Conservation (phyloP, 1,284 basidiomycete species). For the Vanrija pseudolonga region DNA sequence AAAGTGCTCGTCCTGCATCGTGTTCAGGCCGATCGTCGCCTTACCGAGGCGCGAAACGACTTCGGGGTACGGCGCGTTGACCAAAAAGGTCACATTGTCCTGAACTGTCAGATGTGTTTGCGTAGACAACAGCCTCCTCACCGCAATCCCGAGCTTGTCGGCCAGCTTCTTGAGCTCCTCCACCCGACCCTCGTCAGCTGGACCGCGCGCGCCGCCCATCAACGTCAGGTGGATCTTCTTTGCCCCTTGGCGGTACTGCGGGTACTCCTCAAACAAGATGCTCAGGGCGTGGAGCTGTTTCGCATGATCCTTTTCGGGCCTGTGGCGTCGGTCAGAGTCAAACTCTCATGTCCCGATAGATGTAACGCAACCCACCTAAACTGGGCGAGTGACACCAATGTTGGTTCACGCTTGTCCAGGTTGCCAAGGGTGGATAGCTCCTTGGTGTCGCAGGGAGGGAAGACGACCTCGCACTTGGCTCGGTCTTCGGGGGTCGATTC, state of each 20-base stretch:
- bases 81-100: slow-evolving; percentile 69
- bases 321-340: slow-evolving; percentile 8
- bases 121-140: slow-evolving; percentile 44
- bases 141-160: slow-evolving; percentile 62
- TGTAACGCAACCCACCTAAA: slow-evolving; percentile 61
- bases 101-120: slow-evolving; percentile 37
- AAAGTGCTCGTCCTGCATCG: slow-evolving; percentile 99
- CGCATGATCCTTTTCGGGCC: slow-evolving; percentile 89
- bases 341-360: background rate
- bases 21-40: slow-evolving; percentile 83
- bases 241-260: slow-evolving; percentile 52
- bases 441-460: slow-evolving; percentile 86
- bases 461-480: slow-evolving; percentile 58
- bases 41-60: slow-evolving; percentile 66
- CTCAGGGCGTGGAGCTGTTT: slow-evolving; percentile 72
- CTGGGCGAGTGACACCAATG: slow-evolving; percentile 83
- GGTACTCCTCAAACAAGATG: slow-evolving; percentile 59
- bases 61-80: slow-evolving; percentile 75
- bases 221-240: slow-evolving; percentile 49
- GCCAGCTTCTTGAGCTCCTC: slow-evolving; percentile 60
- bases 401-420: slow-evolving; percentile 60
- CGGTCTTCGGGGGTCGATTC: slow-evolving; percentile 14
- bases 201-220: slow-evolving; percentile 79
- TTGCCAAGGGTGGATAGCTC: slow-evolving; percentile 62
- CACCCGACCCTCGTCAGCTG: slow-evolving; percentile 68